Base-by-base conservation (phyloP, 129 eudicot species). In the Sambucus nigra region DNA sequence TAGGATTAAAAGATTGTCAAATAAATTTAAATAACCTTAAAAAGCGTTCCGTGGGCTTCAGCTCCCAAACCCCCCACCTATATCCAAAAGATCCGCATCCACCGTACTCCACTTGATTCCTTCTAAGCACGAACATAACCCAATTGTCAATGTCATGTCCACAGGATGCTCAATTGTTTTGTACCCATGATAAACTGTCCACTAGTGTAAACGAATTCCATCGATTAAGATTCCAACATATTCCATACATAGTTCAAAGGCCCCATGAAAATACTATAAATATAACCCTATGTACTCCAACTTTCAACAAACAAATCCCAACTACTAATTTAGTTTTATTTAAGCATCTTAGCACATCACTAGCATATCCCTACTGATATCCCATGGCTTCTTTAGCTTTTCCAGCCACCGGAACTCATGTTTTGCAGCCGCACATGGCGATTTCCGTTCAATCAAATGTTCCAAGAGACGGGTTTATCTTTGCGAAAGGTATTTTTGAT, bases 321-420 rank as follows among this genome's bases (percentile, higher is more conserved):
- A 25, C 15, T 12, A 22, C 15, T 12, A 49, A n/a, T 5, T 7
- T 25, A 42, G 16, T 15, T 42, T 13, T 20, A 42, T 5, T 20
- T 14, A 13, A 18, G 9, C 19, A 5, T 46, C 51, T 58, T 54
- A 28, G 47, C 28, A 55, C 11, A 18, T 19, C 53, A 17, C 39
- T 16, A 5, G 38, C 23, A 29, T 17, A 51, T 15, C 63, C 21
- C 55, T 51, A 60, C 33, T 42, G 17, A 51, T 41, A 48, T 35
- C 17, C 57, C 47, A 86, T 86, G 95, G 73, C 84, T 55, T 80
- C 87, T 51, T 49, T 76, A 23, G 63, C 75, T 48, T 55, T 47
- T 67, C 81, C 76, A 25, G 10, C 77, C 47, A 66, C 72, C 26
- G 51, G 63, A 63, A 61, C 60, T 73, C 17, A 29, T 45, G 41